Conservation (phyloP, 176 grass and related monocot species). For the Typha latifolia region DNA sequence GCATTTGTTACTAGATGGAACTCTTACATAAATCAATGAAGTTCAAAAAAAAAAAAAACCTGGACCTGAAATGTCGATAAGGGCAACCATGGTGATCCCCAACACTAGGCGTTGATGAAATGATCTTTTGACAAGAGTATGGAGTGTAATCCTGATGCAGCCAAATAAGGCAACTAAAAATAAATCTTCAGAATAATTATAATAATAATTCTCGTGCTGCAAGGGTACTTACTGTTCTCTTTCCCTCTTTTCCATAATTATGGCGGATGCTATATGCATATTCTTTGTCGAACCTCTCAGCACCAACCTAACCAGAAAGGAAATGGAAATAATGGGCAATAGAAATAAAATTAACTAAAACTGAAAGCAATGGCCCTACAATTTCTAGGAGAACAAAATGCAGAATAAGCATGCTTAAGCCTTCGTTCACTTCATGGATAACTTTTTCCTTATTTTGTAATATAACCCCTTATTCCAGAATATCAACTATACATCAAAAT, state of each 20-base stretch:
- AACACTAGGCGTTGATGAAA: conserved; percentile 75
- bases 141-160: conserved; percentile 86
- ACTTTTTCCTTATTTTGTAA: too few species aligned
- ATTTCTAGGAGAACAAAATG: too few species aligned
- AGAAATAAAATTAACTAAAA: background rate
- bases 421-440: too few species aligned
- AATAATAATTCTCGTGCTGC: background rate
- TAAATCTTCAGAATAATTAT: background rate
- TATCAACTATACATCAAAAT: too few species aligned
- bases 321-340: conserved; percentile 1
- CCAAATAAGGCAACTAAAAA: conserved; percentile 13
- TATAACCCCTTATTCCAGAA: too few species aligned
- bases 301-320: conserved; percentile 44
- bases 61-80: conserved; percentile 94
- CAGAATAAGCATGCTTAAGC: too few species aligned
- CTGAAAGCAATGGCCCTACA: background rate
- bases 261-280: conserved; percentile 82
- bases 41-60: conserved; percentile 4
- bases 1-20: background rate
- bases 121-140: conserved; percentile 96
- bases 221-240: conserved; percentile 52
- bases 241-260: conserved; percentile 99
- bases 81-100: conserved; percentile 97
- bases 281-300: conserved; percentile 92
- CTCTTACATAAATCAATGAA: background rate